Percentiles rank a stretch among this genome's conserved stretches.
Conservation (phyloP, 306 rosid species). For the Arachis hypogaea region DNA sequence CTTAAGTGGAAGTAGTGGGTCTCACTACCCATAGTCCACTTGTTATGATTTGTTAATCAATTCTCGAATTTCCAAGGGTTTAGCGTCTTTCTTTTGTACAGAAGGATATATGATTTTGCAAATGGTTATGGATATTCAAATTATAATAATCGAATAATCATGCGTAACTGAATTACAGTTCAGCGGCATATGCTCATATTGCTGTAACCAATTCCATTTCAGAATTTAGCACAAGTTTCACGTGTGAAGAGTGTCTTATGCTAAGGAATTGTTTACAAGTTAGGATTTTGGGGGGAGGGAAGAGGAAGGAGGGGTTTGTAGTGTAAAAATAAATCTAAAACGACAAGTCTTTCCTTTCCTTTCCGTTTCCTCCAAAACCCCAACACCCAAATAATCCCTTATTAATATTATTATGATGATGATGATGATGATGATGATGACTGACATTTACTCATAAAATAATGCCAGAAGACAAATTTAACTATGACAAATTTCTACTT, state of each 20-base stretch:
- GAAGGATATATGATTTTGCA: background rate
- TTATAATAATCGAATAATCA: background rate
- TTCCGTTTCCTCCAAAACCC: too few species aligned
- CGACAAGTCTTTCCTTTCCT: too few species aligned
- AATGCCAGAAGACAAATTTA: background rate
- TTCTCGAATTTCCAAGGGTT: background rate
- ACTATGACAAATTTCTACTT: background rate
- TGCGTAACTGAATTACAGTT: background rate
- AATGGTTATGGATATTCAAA: background rate
- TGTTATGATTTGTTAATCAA: background rate
- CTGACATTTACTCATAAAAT: background rate
- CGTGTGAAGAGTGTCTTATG: background rate
- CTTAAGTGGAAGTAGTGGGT: background rate
- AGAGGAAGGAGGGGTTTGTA: too few species aligned
- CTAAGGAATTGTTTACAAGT: too few species aligned
- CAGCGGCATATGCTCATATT: background rate
- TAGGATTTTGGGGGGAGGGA: too few species aligned
- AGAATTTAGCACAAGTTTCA: background rate
- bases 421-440: too few species aligned
- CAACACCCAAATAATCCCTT: too few species aligned
- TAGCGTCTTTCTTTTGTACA: too few species aligned
- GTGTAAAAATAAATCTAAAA: too few species aligned
- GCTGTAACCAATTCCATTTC: background rate
- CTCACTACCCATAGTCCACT: background rate
- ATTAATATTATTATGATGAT: too few species aligned